Conservation (phyloP, 2,329 filamentous ascomycete genomes). For the Didymella pomorum region DNA sequence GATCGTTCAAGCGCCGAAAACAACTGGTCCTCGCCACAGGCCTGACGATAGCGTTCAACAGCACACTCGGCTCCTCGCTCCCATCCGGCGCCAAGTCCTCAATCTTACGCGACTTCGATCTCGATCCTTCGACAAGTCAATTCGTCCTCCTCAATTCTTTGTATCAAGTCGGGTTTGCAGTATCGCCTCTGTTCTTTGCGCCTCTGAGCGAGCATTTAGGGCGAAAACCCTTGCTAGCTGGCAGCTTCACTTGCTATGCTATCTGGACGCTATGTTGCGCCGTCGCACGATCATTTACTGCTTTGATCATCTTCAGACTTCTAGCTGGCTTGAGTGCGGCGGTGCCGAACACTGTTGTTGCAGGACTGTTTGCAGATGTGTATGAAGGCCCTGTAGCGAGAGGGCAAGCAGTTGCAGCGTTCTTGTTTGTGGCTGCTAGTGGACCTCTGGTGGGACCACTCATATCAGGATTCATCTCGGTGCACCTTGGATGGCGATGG, state of each 20-base stretch:
- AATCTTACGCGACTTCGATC: constrained; percentile 61
- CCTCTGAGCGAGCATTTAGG: constrained; percentile 54
- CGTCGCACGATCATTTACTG: constrained; percentile 50
- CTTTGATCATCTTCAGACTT: constrained; percentile 51
- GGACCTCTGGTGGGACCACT: constrained; percentile 70
- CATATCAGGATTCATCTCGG: constrained; percentile 65
- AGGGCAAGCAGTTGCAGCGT: constrained; percentile 65
- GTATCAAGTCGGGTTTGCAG: constrained; percentile 53
- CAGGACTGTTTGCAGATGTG: constrained; percentile 69
- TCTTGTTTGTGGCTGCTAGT: constrained; percentile 62
- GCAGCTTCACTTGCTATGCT: constrained; percentile 55
- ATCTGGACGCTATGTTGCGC: constrained; percentile 53
- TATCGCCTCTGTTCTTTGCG: constrained; percentile 49
- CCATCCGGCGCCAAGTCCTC: constrained; percentile 68
- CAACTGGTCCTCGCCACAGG: constrained; percentile 20
- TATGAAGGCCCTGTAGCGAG: constrained; percentile 63
- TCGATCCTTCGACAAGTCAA: constrained; percentile 52
- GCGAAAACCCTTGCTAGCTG: constrained; percentile 54
- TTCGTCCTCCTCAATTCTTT: constrained; percentile 55
- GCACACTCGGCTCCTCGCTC: constrained; percentile 52
- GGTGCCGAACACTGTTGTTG: constrained; percentile 62
- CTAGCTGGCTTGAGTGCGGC: constrained; percentile 49
- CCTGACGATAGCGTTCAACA: constrained; percentile 22
- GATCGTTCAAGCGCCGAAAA: not conserved
- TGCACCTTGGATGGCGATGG: constrained; percentile 70